Conservation (phyloP, 257 asterid species). For the Avicennia marina region DNA sequence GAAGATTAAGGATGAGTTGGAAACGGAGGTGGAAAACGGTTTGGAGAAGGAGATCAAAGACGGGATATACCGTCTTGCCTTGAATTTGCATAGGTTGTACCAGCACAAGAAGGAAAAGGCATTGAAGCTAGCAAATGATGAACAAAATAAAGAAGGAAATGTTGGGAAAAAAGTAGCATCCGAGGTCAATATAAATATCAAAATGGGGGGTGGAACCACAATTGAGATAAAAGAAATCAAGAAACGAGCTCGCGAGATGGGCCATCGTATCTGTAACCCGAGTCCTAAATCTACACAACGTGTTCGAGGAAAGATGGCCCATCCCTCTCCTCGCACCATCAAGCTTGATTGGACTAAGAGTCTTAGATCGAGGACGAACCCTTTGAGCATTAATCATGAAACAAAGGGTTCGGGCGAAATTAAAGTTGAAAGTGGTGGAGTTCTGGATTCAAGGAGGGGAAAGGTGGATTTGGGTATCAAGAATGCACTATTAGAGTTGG, state of each 20-base stretch:
- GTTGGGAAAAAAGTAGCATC: slow-evolving; percentile 19
- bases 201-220: slow-evolving; percentile 52
- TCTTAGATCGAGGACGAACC: slow-evolving; percentile 37
- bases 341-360: slow-evolving; percentile 38
- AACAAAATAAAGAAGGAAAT: not conserved
- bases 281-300: not conserved
- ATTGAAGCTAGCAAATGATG: no score
- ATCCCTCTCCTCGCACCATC: not conserved
- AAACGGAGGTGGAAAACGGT: slow-evolving; percentile 44
- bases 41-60: slow-evolving; percentile 35
- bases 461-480: slow-evolving; percentile 16
- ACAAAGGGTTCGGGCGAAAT: not conserved
- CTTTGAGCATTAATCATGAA: not conserved
- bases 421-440: not conserved
- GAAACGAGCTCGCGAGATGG: slow-evolving; percentile 27
- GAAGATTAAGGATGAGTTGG: slow-evolving; percentile 53
- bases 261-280: not conserved
- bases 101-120: slow-evolving; percentile 37
- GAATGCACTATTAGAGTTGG: slow-evolving; percentile 3
- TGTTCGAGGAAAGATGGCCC: not conserved
- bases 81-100: slow-evolving; percentile 44
- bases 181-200: slow-evolving; percentile 57
- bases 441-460: not conserved
- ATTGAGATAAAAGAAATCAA: slow-evolving; percentile 58
- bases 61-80: slow-evolving; percentile 27